Evolutionary conservation across 2,329 filamentous ascomycete species (phyloP).

Genomic region (Tolypocladium album): DNA sequence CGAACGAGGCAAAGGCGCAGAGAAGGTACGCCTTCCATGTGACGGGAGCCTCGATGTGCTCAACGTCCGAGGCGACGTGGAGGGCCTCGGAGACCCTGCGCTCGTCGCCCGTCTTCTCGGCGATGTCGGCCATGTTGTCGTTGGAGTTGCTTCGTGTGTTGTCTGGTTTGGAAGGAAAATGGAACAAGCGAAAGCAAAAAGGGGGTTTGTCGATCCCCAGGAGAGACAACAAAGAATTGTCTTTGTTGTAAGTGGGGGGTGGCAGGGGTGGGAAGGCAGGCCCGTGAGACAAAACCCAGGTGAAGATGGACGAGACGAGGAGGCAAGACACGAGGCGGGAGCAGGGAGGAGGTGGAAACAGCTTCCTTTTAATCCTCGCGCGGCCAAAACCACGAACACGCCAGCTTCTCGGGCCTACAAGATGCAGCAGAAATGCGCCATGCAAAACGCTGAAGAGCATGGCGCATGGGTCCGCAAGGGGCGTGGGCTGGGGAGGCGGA

Average conservation of each 20-base stretch:
- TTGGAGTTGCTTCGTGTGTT: too few relatives aligned
- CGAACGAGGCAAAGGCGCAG: conserved; percentile 61
- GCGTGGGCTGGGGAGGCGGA: background rate
- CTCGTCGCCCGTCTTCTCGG: conserved; percentile 10
- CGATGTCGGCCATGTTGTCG: conserved; percentile 13
- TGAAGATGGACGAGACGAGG: background rate
- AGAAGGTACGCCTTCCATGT: conserved; percentile 59
- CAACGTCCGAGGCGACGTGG: conserved; percentile 38
- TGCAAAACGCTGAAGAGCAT: too few relatives aligned
- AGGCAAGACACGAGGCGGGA: conserved; percentile 1
- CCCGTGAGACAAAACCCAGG: background rate
- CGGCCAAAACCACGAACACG: too few relatives aligned
- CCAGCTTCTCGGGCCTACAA: too few relatives aligned
- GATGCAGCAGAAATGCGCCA: too few relatives aligned
- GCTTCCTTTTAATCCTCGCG: background rate
- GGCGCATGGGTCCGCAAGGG: background rate
- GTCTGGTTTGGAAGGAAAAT: too few relatives aligned
- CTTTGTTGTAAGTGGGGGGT: background rate
- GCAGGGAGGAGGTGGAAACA: too few relatives aligned
- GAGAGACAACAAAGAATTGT: background rate
- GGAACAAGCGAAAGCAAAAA: conserved; percentile 1
- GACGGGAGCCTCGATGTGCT: conserved; percentile 55
- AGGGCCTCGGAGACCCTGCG: conserved; percentile 20
- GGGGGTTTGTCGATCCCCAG: background rate
- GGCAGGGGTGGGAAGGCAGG: background rate